These are phyloP conservation scores for Mangifera indica DNA, from an alignment of 345 rosid species.

Conservation along the genomic window DNA sequence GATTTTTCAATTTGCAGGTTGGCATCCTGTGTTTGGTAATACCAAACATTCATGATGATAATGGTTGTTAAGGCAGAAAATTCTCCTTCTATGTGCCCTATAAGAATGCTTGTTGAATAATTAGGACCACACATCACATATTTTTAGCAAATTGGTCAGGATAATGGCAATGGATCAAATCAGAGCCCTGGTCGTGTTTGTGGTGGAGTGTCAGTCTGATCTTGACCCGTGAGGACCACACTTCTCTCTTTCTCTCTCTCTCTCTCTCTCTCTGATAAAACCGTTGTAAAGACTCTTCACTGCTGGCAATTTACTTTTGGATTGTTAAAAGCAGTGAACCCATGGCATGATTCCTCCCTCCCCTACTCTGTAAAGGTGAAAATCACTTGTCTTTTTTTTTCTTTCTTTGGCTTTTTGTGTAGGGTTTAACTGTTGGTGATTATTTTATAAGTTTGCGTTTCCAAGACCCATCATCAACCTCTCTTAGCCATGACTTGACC, in stretches of 20 bases:
- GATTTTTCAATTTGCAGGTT: too few relatives aligned
- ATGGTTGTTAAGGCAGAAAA: too few relatives aligned
- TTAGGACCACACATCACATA: not conserved
- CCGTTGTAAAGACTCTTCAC: not conserved
- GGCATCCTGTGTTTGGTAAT: too few relatives aligned
- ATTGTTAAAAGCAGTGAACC: constrained; percentile 27
- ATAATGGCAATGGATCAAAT: too few relatives aligned
- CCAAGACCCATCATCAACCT: not conserved
- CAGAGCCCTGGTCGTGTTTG: not conserved
- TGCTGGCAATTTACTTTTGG: constrained; percentile 17
- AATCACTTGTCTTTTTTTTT: not conserved
- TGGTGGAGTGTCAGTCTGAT: not conserved
- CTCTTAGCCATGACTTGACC: not conserved
- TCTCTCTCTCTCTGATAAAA: not conserved
- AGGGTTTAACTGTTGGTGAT: not conserved
- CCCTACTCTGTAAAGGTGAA: not conserved
- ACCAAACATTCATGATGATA: too few relatives aligned
- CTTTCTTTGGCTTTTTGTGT: not conserved
- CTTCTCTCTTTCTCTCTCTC: too few relatives aligned
- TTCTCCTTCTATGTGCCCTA: too few relatives aligned
- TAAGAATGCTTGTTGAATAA: too few relatives aligned
- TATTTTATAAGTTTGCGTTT: too few relatives aligned
- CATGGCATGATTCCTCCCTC: not conserved
- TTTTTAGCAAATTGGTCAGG: not conserved
- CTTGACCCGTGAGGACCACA: not conserved